Percentiles rank a stretch among this genome's conserved stretches.
phyloP scores from a whole-genome alignment of 108 stramenopile species.

The Schizochytrium sp. region DNA sequence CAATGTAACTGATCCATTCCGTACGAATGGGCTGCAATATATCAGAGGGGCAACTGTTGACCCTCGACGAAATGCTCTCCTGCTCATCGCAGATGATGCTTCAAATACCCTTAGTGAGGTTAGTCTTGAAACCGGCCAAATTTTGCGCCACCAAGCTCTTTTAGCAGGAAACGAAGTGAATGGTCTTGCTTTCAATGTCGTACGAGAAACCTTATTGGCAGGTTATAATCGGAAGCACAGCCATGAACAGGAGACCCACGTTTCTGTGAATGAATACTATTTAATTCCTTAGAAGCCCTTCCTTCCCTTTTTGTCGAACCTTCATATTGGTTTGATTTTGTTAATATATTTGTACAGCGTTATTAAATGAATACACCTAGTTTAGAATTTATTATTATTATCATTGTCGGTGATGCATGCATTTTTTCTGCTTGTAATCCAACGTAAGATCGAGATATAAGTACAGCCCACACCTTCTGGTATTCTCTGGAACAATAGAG shows the following conservation, averaged over 20 bases:
- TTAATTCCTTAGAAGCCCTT: too few relatives aligned
- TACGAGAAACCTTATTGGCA: neutral
- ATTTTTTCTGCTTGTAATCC: too few relatives aligned
- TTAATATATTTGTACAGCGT: too few relatives aligned
- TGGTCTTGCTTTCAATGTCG: neutral
- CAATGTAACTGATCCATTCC: neutral
- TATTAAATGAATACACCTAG: too few relatives aligned
- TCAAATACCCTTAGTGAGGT: neutral
- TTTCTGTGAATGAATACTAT: too few relatives aligned
- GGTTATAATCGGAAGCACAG: constrained; percentile 29
- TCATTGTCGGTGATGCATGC: too few relatives aligned
- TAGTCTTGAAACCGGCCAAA: neutral
- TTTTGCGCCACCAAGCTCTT: neutral
- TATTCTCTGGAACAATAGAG: too few relatives aligned
- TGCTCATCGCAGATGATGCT: neutral
- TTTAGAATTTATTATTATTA: too few relatives aligned
- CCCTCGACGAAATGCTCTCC: neutral
- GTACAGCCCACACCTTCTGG: too few relatives aligned
- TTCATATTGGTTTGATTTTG: too few relatives aligned
- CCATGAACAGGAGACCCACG: neutral
- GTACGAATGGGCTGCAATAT: neutral
- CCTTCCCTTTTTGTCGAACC: too few relatives aligned
- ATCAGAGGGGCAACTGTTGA: neutral
- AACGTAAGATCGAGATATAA: too few relatives aligned
- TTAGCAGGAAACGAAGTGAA: constrained; percentile 6